Base-by-base conservation (phyloP, 1,284 basidiomycete species). In the Wolfiporia cocos region DNA sequence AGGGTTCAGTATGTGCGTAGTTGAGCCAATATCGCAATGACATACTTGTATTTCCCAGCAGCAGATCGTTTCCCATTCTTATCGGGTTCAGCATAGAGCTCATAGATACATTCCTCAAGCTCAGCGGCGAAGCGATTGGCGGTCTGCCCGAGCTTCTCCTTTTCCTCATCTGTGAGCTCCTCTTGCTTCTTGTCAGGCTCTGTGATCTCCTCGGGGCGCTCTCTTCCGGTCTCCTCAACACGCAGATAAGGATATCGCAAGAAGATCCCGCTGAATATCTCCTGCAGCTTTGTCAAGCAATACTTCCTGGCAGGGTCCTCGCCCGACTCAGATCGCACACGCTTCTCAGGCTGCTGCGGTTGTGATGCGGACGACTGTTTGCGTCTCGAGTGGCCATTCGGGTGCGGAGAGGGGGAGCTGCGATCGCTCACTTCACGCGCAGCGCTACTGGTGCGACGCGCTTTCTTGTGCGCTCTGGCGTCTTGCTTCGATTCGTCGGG, bases 41-140 rank as follows among this genome's bases (percentile, higher is more conserved):
- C 84, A 49, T 58, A 87, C 87, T 89, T 90, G 67, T 90, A 90
- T 55, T 86, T 89, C 35, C 70, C 67, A 21, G 74, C 85, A 44
- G 86, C 86, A 50, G 71, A 66, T 37, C 69, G 73, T 50, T 74
- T 73, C 36, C 86, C 84, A 50, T 69, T 63, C 63, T 86, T 88
- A 65, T 92, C 90, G 24, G 74, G 77, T 58, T 90, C 86, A 47
- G 75, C 68, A 55, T 86, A 86, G 37, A 74, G 71, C 37, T 85
- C 81, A 58, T 76, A 88, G 33, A 88, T 61, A 56, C 74, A 81
- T 50, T 71, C 67, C 63, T 90, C 87, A 47, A 90, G 71, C 42
- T 82, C 77, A 39, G 65, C 59, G 46, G 83, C 73, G 63, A 82
- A 90, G 34, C 63, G 60, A 44, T 73, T 74, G 19, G 81, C 80